phyloP scores from a whole-genome alignment of 345 rosid species.

The Jatropha curcas region DNA sequence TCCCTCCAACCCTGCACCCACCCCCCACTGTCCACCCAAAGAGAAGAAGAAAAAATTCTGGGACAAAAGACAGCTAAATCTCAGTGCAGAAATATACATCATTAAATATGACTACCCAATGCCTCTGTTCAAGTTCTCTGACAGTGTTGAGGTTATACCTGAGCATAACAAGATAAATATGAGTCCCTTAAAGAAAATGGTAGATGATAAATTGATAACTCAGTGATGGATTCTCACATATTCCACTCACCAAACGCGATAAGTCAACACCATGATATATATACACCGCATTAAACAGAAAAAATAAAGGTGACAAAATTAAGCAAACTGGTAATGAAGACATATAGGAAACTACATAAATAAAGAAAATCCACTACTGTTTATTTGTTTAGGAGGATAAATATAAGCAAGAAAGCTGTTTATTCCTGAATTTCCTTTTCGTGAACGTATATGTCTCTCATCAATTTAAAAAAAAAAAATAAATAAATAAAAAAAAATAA shows the following conservation, averaged over 20 bases:
- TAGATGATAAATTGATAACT: background rate
- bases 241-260: background rate
- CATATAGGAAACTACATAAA: background rate
- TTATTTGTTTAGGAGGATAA: background rate
- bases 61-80: constrained; percentile 9
- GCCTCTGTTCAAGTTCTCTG: constrained; percentile 37
- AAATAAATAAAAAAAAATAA: no score
- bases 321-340: background rate
- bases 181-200: constrained; percentile 27
- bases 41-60: constrained; percentile 5
- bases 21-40: background rate
- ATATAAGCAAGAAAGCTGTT: constrained; percentile 22
- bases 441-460: constrained; percentile 19
- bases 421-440: constrained; percentile 34
- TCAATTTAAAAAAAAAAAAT: constrained; percentile 44
- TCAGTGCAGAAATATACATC: constrained; percentile 22
- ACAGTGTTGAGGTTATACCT: constrained; percentile 37
- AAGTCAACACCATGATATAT: background rate
- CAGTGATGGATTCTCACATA: constrained; percentile 5
- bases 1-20: constrained; percentile 4
- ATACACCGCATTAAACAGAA: constrained; percentile 5
- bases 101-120: constrained; percentile 22
- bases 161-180: constrained; percentile 39
- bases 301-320: background rate
- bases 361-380: background rate